Evolutionary conservation across 768 basidiomycete species (phyloP).

Genomic region (Flagelloscypha sp.): DNA sequence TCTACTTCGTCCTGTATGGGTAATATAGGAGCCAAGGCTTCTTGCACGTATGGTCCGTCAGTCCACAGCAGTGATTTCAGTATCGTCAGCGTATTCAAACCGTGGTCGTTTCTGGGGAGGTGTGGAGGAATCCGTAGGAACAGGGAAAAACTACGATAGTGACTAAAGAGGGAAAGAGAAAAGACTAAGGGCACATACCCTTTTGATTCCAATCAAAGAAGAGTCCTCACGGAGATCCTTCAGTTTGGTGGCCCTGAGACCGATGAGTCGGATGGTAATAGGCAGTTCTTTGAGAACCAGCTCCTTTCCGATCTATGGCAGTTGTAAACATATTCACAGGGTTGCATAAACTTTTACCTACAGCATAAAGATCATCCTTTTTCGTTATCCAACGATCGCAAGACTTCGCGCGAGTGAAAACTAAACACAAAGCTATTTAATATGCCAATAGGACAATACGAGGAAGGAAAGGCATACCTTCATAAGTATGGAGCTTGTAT

Average conservation of each 20-base stretch:
- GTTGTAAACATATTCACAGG: constrained; percentile 3
- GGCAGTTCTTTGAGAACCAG: constrained; percentile 77
- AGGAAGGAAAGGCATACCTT: constrained; percentile 37
- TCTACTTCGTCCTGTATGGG: no score
- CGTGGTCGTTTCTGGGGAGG: no score
- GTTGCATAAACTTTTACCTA: constrained; percentile 25
- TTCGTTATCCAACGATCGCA: constrained; percentile 69
- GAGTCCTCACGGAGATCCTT: constrained; percentile 61
- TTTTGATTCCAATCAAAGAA: constrained; percentile 55
- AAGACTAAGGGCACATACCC: constrained; percentile 36
- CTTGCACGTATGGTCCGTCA: no score
- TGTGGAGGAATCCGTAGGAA: no score
- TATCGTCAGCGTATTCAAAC: no score
- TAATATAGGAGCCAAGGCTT: no score
- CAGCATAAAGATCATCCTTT: constrained; percentile 70
- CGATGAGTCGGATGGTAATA: constrained; percentile 74
- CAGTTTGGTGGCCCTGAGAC: constrained; percentile 80
- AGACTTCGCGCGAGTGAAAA: constrained; percentile 79
- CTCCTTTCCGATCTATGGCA: constrained; percentile 64
- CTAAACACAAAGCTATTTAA: constrained; percentile 23
- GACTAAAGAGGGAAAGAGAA: neutral
- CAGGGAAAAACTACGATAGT: neutral
- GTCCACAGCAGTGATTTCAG: no score
- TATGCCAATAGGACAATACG: neutral
- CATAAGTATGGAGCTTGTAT: constrained; percentile 86